Conservation (phyloP, 2,329 filamentous ascomycete genomes). For the Teratosphaeriaceae sp. region DNA sequence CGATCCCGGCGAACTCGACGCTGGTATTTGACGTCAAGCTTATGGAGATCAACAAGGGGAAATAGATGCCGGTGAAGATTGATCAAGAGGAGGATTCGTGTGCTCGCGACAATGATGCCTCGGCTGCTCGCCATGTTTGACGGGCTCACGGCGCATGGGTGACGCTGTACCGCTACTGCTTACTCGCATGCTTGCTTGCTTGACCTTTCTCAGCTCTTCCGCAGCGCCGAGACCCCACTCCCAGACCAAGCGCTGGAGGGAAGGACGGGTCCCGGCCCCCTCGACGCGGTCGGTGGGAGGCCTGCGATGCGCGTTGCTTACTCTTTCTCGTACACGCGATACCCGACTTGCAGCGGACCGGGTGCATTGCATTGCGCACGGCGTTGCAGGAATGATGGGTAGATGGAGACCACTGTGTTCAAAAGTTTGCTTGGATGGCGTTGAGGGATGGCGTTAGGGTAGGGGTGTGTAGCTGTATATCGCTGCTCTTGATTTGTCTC, state of each 20-base stretch:
- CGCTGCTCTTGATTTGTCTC: no score
- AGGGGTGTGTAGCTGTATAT: no score
- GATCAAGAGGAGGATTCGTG: not conserved
- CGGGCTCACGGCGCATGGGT: no score
- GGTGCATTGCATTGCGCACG: constrained; percentile 7
- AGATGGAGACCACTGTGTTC: no score
- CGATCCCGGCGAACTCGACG: constrained; percentile 86
- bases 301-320: not conserved
- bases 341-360: constrained; percentile 10
- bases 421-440: no score
- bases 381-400: constrained; percentile 13
- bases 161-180: not conserved
- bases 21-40: constrained; percentile 74
- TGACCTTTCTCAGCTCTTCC: not conserved
- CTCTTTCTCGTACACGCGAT: constrained; percentile 1
- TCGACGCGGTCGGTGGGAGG: not conserved
- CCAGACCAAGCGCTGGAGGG: constrained; percentile 31
- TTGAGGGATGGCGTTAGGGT: no score
- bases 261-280: constrained; percentile 23
- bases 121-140: not conserved
- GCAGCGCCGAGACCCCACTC: constrained; percentile 21
- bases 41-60: constrained; percentile 40
- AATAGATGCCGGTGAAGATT: constrained; percentile 15
- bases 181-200: constrained; percentile 4
- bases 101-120: not conserved